Percentiles rank a stretch among this genome's conserved stretches.
These are phyloP conservation scores for Boletus sp. DNA, from an alignment of 768 basidiomycete species.

Conservation along the genomic window DNA sequence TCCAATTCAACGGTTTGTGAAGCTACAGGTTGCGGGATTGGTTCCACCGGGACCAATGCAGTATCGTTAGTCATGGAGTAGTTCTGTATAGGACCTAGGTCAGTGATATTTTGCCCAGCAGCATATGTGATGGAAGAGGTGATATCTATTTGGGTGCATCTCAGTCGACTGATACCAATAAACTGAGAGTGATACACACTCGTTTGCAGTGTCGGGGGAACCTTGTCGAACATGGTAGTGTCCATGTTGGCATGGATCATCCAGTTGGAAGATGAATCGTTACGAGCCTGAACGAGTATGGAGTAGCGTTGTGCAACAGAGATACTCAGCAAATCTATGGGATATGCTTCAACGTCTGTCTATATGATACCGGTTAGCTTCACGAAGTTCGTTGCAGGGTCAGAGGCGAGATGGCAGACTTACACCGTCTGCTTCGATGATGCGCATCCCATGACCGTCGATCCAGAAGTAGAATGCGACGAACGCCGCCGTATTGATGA, in stretches of 20 bases:
- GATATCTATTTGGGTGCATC: slow-evolving; percentile 48
- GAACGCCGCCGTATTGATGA: slow-evolving; percentile 82
- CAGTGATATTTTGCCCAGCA: slow-evolving; percentile 47
- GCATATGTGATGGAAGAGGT: slow-evolving; percentile 84
- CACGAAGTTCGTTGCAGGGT: background rate
- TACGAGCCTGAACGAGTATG: slow-evolving; percentile 85
- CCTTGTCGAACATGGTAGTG: slow-evolving; percentile 80
- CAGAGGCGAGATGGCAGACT: slow-evolving; percentile 23
- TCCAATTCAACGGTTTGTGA: slow-evolving; percentile 68
- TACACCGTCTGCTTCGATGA: slow-evolving; percentile 85
- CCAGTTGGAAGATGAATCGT: slow-evolving; percentile 84
- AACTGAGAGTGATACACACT: slow-evolving; percentile 46
- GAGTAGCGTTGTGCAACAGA: slow-evolving; percentile 93
- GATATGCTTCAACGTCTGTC: slow-evolving; percentile 75
- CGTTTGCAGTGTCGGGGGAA: slow-evolving; percentile 69
- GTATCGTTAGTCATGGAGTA: slow-evolving; percentile 70
- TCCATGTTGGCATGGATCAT: slow-evolving; percentile 92
- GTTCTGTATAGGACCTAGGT: slow-evolving; percentile 50
- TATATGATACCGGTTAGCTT: slow-evolving; percentile 24
- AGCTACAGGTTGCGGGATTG: slow-evolving; percentile 46
- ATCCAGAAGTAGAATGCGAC: slow-evolving; percentile 84
- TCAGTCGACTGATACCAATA: background rate
- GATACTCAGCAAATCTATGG: slow-evolving; percentile 69
- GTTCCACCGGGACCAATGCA: slow-evolving; percentile 59
- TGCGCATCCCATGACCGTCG: slow-evolving; percentile 81